Conservation (phyloP, 371 early-diverging fungal genomes). For the Mortierella sp. region DNA sequence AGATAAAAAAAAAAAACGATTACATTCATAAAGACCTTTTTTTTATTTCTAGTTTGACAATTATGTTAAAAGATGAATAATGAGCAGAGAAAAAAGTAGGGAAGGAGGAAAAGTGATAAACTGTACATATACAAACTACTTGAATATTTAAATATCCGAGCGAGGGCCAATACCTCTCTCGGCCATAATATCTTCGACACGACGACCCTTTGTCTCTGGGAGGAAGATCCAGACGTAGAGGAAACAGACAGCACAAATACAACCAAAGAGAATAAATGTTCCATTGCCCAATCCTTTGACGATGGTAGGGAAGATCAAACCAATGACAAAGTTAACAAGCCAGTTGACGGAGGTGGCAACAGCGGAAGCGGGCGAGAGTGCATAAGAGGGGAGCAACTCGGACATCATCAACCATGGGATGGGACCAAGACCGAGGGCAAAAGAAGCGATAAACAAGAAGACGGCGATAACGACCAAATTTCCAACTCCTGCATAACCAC, state of each 20-base stretch:
- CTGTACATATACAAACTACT: not conserved
- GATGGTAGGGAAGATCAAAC: slow-evolving; percentile 74
- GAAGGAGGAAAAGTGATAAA: no score
- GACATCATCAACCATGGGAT: slow-evolving; percentile 86
- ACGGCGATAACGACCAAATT: slow-evolving; percentile 76
- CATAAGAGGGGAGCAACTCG: slow-evolving; percentile 78
- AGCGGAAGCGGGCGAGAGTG: slow-evolving; percentile 72
- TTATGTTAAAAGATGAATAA: not conserved
- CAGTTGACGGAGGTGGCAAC: slow-evolving; percentile 77
- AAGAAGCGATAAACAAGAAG: slow-evolving; percentile 83
- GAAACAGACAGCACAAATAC: slow-evolving; percentile 63
- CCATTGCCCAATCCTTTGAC: slow-evolving; percentile 69
- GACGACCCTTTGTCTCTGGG: slow-evolving; percentile 84
- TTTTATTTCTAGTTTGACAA: no score
- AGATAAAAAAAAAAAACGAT: not conserved
- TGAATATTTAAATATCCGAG: slow-evolving; percentile 5
- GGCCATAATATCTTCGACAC: slow-evolving; percentile 73
- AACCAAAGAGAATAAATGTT: slow-evolving; percentile 81
- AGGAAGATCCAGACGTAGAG: slow-evolving; percentile 75
- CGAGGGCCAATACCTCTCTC: slow-evolving; percentile 44
- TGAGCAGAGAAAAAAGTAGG: no score
- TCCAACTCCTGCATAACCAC: slow-evolving; percentile 63
- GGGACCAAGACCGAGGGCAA: slow-evolving; percentile 87
- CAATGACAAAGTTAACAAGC: slow-evolving; percentile 75
- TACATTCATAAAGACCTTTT: not conserved